Evolutionary conservation across 805 yeast genomes (phyloP).

Genomic region (Suhomyces faveliae): DNA sequence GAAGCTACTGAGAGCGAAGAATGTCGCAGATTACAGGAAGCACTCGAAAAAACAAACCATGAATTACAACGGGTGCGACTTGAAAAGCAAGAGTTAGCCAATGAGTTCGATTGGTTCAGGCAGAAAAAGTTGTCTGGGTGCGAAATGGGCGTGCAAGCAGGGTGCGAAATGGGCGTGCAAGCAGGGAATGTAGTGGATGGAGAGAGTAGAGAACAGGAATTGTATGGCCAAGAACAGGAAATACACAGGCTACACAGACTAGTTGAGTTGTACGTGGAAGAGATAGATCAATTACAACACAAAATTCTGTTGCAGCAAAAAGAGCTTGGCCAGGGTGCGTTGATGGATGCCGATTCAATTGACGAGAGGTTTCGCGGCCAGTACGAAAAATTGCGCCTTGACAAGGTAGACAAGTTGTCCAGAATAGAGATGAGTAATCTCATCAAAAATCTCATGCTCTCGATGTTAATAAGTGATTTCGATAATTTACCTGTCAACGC

Average conservation of each 20-base stretch:
- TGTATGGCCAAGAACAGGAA: background rate
- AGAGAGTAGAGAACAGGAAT: background rate
- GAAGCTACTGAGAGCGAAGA: background rate
- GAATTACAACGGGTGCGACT: constrained; percentile 9
- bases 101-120: constrained; percentile 3
- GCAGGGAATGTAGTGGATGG: background rate
- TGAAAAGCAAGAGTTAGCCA: constrained; percentile 3
- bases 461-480: constrained; percentile 31
- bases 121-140: background rate
- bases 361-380: constrained; percentile 21
- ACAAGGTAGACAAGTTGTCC: constrained; percentile 28
- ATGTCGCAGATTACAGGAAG: constrained; percentile 3
- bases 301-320: background rate
- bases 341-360: constrained; percentile 17
- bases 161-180: constrained; percentile 1
- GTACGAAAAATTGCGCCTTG: constrained; percentile 26
- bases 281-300: background rate
- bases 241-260: background rate
- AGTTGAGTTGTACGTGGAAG: background rate
- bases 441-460: constrained; percentile 34
- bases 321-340: constrained; percentile 8
- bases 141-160: background rate
- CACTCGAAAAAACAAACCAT: constrained; percentile 11
- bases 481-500: constrained; percentile 27
- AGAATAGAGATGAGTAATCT: constrained; percentile 28